Evolutionary conservation across 495 filamentous ascomycete genomes (phyloP).

Genomic region (Aspergillus wentii): DNA sequence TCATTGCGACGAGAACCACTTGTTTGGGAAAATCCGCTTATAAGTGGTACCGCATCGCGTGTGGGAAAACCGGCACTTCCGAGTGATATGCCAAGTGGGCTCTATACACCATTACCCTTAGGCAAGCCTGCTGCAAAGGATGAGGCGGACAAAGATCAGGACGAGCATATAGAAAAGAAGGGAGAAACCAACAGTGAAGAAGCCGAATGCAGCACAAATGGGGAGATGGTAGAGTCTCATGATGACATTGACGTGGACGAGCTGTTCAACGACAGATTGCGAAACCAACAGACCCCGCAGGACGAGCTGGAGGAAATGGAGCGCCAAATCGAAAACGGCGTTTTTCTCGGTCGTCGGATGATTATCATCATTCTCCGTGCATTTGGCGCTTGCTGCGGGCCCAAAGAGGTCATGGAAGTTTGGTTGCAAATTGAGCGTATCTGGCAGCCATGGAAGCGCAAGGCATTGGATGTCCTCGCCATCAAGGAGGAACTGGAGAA

Average conservation of each 20-base stretch:
- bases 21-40: constrained; percentile 36
- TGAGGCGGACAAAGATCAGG: neutral
- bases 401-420: constrained; percentile 32
- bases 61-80: neutral
- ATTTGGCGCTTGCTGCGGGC: constrained; percentile 36
- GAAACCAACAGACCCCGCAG: neutral
- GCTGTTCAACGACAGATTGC: constrained; percentile 7
- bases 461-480: constrained; percentile 28
- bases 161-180: neutral
- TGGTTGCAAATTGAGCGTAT: constrained; percentile 39
- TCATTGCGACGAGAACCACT: constrained; percentile 11
- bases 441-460: constrained; percentile 37
- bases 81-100: constrained; percentile 6
- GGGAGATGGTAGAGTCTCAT: constrained; percentile 1
- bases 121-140: neutral
- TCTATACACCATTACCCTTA: constrained; percentile 29
- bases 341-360: constrained; percentile 40
- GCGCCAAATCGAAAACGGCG: constrained; percentile 34
- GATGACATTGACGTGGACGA: constrained; percentile 15
- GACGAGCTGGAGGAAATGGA: constrained; percentile 15
- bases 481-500: constrained; percentile 37
- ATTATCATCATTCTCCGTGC: constrained; percentile 36
- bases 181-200: neutral
- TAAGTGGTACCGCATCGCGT: neutral
- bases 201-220: neutral